Evolutionary conservation across 495 filamentous ascomycete genomes (phyloP).

Genomic region (Penicillium waksmanii): DNA sequence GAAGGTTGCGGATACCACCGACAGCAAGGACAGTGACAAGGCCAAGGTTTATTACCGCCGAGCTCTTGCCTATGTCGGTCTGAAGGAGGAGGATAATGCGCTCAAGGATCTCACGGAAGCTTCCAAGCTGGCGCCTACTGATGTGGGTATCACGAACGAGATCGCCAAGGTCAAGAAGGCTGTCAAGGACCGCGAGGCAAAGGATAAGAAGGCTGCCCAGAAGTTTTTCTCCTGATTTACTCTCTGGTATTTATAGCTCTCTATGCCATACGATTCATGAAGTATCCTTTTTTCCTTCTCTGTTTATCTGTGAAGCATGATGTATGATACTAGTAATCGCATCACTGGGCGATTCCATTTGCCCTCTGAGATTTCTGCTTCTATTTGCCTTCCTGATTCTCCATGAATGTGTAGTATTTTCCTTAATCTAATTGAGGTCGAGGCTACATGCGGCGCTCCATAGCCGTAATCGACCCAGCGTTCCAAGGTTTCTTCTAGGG

Average conservation of each 20-base stretch:
- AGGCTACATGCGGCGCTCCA: no score
- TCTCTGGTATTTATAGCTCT: slow-evolving; percentile 7
- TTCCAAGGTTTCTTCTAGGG: no score
- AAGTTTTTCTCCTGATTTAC: slow-evolving; percentile 73
- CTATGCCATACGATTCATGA: slow-evolving; percentile 39
- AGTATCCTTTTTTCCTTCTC: slow-evolving; percentile 11
- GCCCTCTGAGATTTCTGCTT: background rate
- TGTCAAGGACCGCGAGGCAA: slow-evolving; percentile 70
- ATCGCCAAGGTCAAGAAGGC: slow-evolving; percentile 74
- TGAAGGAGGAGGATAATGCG: slow-evolving; percentile 87
- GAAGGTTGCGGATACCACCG: slow-evolving; percentile 56
- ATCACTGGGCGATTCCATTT: slow-evolving; percentile 16
- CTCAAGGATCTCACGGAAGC: slow-evolving; percentile 78
- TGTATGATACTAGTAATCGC: slow-evolving; percentile 26
- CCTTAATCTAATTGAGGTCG: background rate
- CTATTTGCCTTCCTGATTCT: background rate
- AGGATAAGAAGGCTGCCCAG: slow-evolving; percentile 85
- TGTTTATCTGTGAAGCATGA: slow-evolving; percentile 21
- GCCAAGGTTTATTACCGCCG: slow-evolving; percentile 88
- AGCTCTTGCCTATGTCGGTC: slow-evolving; percentile 68
- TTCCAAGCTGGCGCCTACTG: slow-evolving; percentile 70
- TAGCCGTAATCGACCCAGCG: no score
- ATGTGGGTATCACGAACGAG: slow-evolving; percentile 76
- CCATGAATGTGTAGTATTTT: background rate
- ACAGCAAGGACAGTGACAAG: slow-evolving; percentile 72